phyloP scores from a whole-genome alignment of 163 green algal species.

The Scenedesmus sp. region DNA sequence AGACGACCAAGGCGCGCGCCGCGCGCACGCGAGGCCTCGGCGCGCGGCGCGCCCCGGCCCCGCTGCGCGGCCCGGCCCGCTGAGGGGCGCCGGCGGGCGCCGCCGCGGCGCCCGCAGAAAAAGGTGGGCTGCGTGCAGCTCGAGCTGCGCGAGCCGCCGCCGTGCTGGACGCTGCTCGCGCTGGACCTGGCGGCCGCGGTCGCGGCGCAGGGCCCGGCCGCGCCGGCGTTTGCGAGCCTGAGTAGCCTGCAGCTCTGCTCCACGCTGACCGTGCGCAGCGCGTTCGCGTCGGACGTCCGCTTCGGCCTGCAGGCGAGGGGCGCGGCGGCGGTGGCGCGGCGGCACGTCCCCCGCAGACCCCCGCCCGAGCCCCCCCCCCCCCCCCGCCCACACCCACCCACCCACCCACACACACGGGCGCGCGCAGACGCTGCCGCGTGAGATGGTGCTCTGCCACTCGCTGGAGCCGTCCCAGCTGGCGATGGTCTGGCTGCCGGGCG shows the following conservation, averaged over 20 bases:
- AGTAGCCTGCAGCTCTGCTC: constrained; percentile 72
- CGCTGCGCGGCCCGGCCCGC: too few species aligned
- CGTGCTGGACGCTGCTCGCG: constrained; percentile 63
- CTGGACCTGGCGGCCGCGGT: constrained; percentile 70
- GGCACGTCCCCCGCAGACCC: too few species aligned
- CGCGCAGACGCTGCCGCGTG: constrained; percentile 58
- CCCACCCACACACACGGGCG: neutral
- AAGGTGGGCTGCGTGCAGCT: constrained; percentile 37
- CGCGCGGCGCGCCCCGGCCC: too few species aligned
- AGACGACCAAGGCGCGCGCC: constrained; percentile 43
- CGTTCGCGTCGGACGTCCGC: constrained; percentile 73
- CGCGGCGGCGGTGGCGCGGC: neutral
- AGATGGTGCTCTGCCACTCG: constrained; percentile 66
- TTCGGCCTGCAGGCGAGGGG: constrained; percentile 58
- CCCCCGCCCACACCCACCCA: too few species aligned
- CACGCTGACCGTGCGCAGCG: constrained; percentile 67
- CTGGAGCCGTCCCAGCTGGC: constrained; percentile 56
- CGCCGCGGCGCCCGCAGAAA: too few species aligned
- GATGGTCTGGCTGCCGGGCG: constrained; percentile 58
- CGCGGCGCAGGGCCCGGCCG: neutral
- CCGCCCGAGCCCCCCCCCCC: too few species aligned
- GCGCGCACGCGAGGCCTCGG: too few species aligned
- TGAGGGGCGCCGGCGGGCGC: too few species aligned
- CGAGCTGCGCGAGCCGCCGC: neutral
- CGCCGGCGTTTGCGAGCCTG: constrained; percentile 55